Base-by-base conservation (phyloP, 805 yeast species). In the Candida dendrica region DNA sequence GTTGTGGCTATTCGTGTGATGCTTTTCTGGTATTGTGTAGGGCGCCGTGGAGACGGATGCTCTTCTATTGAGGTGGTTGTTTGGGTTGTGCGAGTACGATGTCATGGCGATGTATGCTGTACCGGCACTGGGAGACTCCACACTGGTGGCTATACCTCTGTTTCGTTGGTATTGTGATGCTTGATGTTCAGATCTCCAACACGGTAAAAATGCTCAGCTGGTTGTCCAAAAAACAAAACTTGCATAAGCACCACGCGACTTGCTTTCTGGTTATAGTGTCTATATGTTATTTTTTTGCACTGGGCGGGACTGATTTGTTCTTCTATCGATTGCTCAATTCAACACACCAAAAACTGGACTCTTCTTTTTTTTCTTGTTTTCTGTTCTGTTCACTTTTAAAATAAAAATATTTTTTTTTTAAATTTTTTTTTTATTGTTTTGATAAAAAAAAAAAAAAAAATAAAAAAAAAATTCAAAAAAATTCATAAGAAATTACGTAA, bases 11-110 rank as follows among this genome's bases (percentile, higher is more conserved):
- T n/a, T n/a, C n/a, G 4, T 34, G 26, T 19, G 18, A 18, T 31
- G 27, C 17, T 17, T 34, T 16, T 34, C 37, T 2, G 69, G 69
- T 41, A 65, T 64, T 26, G 66, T 51, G 42, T 65, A 65, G 4
- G 69, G 69, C 4, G 68, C 66, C 1, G 65, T 57, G 2, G 65
- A 55, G 10, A 61, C 42, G 2, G 68, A 63, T 3, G 69, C 64
- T 26, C 67, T 58, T 52, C 69, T 60, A 2, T 55, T 43, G n/a
- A 51, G 40, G 20, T 54, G 60, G 29, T 43, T 47, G 24, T 46
- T 44, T 8, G 48, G 47, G 27, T 42, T 42, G 34, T 50, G 54
- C 10, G 47, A 22, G 34, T 40, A 32, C 11, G 34, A 43, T 4
- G 30, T 27, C 30, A 27, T 22, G 24, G 24, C 24, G 8, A 22